Evolutionary conservation across 352 stramenopile genomes (phyloP), one percentile per base, ranked within the genome.

Genomic region (Phytophthora cactorum): DNA sequence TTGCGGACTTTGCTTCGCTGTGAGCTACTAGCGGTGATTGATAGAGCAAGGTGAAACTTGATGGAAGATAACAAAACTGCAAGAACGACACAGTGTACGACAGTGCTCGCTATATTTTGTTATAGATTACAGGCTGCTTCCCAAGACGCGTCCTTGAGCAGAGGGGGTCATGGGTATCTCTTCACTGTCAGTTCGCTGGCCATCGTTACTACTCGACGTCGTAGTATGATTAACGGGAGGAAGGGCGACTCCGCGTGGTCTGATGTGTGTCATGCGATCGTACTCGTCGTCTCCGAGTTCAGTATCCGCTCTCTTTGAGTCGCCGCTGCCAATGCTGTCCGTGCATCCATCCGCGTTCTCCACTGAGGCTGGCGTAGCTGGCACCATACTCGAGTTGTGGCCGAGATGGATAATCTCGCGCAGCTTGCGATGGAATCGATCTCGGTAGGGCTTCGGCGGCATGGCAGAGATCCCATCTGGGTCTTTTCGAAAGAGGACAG

Each of bases 381-480:
- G 57, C 4, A 79, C 29, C 9, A 69, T 73, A 46, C 67, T 77
- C 12, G 75, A 71, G 41, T 90, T 81, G 47, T 84, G 61, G 5
- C 79, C 78, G 9, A 93, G 59, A 47, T 93, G 81, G 38, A 93
- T 86, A 32, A 93, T 91, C 60, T 93, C 85, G 17, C 88, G 81
- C 8, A 93, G 56, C 38, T 91, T 91, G 39, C 75, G 70, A 45
- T 93, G 85, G 63, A 93, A 93, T 1, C 85, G 75, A 44, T 81
- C 69, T 41, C 80, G 68, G 53, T 96, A 96, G 8, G 78, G 59
- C 39, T 82, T 84, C 0, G 88, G 87, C 1, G 80, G 70, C 72
- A 96, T 87, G 15, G 85, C 87, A 9, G 84, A 93, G 59, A 96
- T 88, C n/a, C 88, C 88, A 32, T 84, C 70, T 5, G 75, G 65